phyloP scores from a whole-genome alignment of 2,329 filamentous ascomycete genomes.

The Fusarium citri region DNA sequence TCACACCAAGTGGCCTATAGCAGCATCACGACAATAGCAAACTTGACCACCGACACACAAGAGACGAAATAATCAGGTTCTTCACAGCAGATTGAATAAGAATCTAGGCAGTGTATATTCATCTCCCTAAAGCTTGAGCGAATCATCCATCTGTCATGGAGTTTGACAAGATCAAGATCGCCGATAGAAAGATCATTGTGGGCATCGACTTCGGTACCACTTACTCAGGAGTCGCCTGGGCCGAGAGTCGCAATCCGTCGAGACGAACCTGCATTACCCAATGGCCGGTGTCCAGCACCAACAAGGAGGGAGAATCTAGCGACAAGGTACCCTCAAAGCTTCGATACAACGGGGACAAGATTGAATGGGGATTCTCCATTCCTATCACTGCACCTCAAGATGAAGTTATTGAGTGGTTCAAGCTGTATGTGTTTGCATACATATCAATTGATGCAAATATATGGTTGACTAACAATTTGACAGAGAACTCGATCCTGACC shows the following conservation, averaged over 20 bases:
- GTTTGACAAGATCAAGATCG: constrained; percentile 51
- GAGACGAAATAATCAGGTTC: neutral
- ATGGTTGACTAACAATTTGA: constrained; percentile 14
- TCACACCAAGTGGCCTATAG: neutral
- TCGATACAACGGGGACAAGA: constrained; percentile 51
- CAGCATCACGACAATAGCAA: neutral
- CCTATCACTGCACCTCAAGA: constrained; percentile 53
- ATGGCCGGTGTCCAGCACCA: constrained; percentile 56
- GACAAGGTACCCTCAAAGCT: constrained; percentile 62
- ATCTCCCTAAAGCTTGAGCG: neutral
- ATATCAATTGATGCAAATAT: neutral
- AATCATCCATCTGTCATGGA: constrained; percentile 47
- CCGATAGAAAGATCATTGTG: constrained; percentile 58
- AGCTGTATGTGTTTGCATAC: constrained; percentile 53
- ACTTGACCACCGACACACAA: neutral
- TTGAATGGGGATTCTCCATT: constrained; percentile 61
- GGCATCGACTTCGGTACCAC: constrained; percentile 67
- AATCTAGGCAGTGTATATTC: neutral
- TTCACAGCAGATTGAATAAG: neutral
- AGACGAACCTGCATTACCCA: constrained; percentile 53
- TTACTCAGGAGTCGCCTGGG: constrained; percentile 64
- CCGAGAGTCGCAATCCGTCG: constrained; percentile 54
- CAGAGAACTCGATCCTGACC: constrained; percentile 54
- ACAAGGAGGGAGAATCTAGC: constrained; percentile 52
- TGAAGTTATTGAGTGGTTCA: constrained; percentile 61